These are phyloP conservation scores for Atkinsonella texensis DNA, from an alignment of 2,329 filamentous ascomycete species.

Conservation along the genomic window DNA sequence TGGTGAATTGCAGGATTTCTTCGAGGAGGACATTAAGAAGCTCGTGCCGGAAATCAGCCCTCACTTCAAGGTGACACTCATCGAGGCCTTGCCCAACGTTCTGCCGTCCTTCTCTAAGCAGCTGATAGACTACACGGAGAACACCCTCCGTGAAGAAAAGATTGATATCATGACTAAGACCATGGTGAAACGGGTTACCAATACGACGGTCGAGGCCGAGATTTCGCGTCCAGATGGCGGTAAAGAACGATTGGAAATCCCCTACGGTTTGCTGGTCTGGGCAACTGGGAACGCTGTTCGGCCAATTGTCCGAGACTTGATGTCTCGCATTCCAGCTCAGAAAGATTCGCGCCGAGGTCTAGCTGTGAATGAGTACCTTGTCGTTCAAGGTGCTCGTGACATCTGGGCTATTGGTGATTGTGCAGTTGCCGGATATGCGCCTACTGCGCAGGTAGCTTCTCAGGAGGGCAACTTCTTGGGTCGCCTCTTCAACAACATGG, in stretches of 20 bases:
- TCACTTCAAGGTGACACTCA: constrained; percentile 93
- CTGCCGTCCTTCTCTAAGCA: constrained; percentile 98
- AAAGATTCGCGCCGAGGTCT: constrained; percentile 91
- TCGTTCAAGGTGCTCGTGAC: constrained; percentile 92
- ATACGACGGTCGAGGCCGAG: constrained; percentile 87
- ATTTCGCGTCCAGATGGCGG: constrained; percentile 68
- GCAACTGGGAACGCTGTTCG: constrained; percentile 94
- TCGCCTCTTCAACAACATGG: constrained; percentile 97
- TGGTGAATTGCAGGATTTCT: constrained; percentile 96
- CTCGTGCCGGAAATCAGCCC: constrained; percentile 92
- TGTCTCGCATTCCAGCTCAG: constrained; percentile 84
- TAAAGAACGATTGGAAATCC: constrained; percentile 71
- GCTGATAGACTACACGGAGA: constrained; percentile 98
- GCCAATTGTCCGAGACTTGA: constrained; percentile 80
- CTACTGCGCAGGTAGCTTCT: constrained; percentile 89
- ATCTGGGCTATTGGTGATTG: constrained; percentile 98
- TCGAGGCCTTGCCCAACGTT: constrained; percentile 93
- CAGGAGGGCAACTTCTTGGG: constrained; percentile 95
- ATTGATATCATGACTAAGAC: constrained; percentile 98
- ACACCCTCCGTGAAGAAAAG: constrained; percentile 96
- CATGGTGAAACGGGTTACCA: constrained; percentile 94
- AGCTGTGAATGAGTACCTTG: constrained; percentile 95
- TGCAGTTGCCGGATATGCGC: constrained; percentile 92
- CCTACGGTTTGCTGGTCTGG: constrained; percentile 95
- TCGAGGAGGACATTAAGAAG: constrained; percentile 95